Base-by-base conservation (phyloP, 1,284 basidiomycete genomes). In the Fomitopsis palustris region DNA sequence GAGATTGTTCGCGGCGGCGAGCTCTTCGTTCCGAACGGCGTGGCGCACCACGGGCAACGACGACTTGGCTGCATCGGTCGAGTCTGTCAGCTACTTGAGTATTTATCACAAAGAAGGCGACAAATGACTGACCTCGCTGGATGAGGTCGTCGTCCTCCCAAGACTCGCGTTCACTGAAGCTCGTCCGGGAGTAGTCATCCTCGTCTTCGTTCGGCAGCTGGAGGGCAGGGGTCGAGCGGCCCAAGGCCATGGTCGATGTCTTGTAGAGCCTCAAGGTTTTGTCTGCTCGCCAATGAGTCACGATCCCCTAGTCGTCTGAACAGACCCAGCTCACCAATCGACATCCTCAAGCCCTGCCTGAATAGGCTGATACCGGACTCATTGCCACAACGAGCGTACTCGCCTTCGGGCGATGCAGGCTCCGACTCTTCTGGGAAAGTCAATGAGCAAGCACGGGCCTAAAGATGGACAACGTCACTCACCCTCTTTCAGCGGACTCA, bases 341-440 rank as follows among this genome's bases (percentile, higher is more conserved):
- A 91, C 62, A 81, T 77, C 69, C 82, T 88, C 62, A 92, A 77
- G 58, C 82, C 84, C 62, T 90, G 87, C 70, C 81, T 89, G 65
- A 90, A 72, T 12, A 74, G 59, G 53, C 69, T 74, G 37, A 77
- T 62, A 6, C 70, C 64, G 0, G 72, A 72, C 57, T 74, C 74
- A 55, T 72, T 70, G 14, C 56, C 62, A n/a, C 65, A 62, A 25
- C 62, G 57, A 42, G 64, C n/a, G 27, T 63, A 61, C 12, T 53
- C 53, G 45, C 65, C 66, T n/a, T 61, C 49, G 12, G 61, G 59
- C 21, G 58, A 62, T 43, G 60, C 64, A 8, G 65, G 58, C 39
- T 70, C 67, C n/a, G 65, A 66, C 4, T 67, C 62, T 53, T 69
- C 67, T 68, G 60, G n/a, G 27, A 1, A 39, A 31, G 31, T 12